These are phyloP conservation scores for Aspergillus bridgeri DNA, from an alignment of 495 filamentous ascomycete species.

Conservation along the genomic window DNA sequence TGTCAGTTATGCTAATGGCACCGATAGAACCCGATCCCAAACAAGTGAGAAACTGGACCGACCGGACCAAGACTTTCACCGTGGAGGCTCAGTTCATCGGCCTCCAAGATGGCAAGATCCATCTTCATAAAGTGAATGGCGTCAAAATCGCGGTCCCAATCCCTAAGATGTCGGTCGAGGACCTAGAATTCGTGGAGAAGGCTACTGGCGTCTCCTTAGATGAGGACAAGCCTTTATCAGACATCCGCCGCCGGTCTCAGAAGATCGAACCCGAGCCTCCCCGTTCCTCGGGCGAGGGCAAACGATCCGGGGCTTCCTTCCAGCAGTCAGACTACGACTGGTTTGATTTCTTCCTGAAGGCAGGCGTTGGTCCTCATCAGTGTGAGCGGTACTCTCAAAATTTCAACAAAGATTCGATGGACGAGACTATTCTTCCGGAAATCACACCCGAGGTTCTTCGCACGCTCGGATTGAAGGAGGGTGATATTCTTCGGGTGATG, in stretches of 20 bases:
- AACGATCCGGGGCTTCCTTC: conserved; percentile 52
- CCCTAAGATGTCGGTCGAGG: conserved; percentile 89
- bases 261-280: conserved; percentile 25
- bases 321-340: conserved; percentile 79
- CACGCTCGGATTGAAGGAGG: conserved; percentile 86
- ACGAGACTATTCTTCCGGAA: conserved; percentile 83
- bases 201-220: conserved; percentile 84
- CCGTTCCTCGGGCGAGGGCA: conserved; percentile 22
- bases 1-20: conserved; percentile 15
- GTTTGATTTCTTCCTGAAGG: conserved; percentile 96
- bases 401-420: conserved; percentile 89
- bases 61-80: conserved; percentile 90
- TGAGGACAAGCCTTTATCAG: conserved; percentile 91
- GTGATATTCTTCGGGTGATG: conserved; percentile 93
- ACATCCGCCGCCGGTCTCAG: conserved; percentile 55
- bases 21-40: conserved; percentile 71
- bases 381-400: conserved; percentile 92
- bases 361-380: conserved; percentile 84
- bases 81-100: conserved; percentile 97
- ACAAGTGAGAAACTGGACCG: conserved; percentile 89
- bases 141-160: conserved; percentile 97
- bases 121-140: conserved; percentile 95
- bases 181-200: conserved; percentile 91
- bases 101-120: conserved; percentile 87
- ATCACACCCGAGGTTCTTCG: conserved; percentile 78